Conservation (phyloP, 2,329 filamentous ascomycete genomes). For the Aspergillus persii region DNA sequence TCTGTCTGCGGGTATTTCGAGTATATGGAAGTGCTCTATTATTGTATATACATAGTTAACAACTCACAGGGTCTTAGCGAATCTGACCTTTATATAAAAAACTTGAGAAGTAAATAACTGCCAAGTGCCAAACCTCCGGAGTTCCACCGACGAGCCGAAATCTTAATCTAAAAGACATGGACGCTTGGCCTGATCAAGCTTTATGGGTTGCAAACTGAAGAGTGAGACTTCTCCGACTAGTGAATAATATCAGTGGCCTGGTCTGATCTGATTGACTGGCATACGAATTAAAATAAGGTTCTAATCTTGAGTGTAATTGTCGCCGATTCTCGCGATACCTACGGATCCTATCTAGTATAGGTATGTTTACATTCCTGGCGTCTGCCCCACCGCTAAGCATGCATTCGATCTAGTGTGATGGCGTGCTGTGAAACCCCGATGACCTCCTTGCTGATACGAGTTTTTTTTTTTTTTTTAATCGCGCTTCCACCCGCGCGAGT, state of each 20-base stretch:
- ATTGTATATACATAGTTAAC: no score
- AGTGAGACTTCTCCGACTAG: not conserved
- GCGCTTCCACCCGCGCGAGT: no score
- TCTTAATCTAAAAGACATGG: not conserved
- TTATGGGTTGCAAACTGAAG: not conserved
- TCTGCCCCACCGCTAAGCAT: not conserved
- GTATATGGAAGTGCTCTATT: no score
- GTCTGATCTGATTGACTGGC: not conserved
- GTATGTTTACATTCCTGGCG: not conserved
- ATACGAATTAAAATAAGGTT: not conserved
- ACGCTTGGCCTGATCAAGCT: not conserved
- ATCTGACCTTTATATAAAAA: no score
- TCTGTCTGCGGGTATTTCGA: no score
- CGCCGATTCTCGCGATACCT: no score
- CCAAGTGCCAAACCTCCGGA: not conserved
- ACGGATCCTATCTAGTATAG: no score
- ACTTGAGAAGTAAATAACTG: not conserved
- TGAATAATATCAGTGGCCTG: not conserved
- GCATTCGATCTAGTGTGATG: not conserved
- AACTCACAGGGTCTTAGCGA: no score
- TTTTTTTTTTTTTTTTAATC: not conserved
- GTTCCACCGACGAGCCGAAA: not conserved
- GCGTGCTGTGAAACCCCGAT: not conserved
- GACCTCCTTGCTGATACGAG: not conserved
- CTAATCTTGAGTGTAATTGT: no score